These are phyloP conservation scores for Calonectria hawksworthii DNA, from an alignment of 2,329 filamentous ascomycete species.

Conservation along the genomic window DNA sequence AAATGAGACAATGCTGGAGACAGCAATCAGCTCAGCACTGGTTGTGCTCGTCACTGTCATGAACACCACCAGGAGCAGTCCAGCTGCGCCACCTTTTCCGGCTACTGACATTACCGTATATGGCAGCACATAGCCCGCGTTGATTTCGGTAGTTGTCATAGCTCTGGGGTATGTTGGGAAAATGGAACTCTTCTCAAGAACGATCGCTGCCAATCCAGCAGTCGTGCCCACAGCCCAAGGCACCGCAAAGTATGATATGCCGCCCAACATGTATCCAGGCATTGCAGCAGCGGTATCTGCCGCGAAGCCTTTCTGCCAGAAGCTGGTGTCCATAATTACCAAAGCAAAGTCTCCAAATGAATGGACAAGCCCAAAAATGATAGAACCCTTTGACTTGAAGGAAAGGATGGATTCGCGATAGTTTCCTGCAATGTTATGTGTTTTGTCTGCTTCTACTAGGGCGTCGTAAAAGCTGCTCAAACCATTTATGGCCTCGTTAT, in stretches of 20 bases:
- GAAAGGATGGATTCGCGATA: slow-evolving; percentile 83
- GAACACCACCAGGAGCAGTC: slow-evolving; percentile 83
- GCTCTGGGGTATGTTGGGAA: slow-evolving; percentile 79
- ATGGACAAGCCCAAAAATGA: slow-evolving; percentile 53
- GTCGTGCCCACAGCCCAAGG: slow-evolving; percentile 88
- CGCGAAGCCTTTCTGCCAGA: slow-evolving; percentile 91
- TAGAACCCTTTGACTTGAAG: slow-evolving; percentile 83
- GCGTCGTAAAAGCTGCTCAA: slow-evolving; percentile 81
- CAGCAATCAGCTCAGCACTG: slow-evolving; percentile 74
- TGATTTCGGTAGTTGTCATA: slow-evolving; percentile 78
- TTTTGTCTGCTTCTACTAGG: slow-evolving; percentile 73
- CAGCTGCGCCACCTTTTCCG: slow-evolving; percentile 81
- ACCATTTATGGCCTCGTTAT: slow-evolving; percentile 76
- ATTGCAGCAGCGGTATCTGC: slow-evolving; percentile 85
- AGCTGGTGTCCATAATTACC: slow-evolving; percentile 84
- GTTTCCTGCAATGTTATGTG: slow-evolving; percentile 82
- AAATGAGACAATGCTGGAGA: slow-evolving; percentile 85
- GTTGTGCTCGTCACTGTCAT: slow-evolving; percentile 89
- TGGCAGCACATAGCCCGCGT: slow-evolving; percentile 82
- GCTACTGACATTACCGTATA: slow-evolving; percentile 84
- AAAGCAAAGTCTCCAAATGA: slow-evolving; percentile 80
- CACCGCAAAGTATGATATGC: slow-evolving; percentile 81
- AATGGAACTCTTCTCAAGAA: slow-evolving; percentile 77
- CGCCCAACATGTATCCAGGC: slow-evolving; percentile 86
- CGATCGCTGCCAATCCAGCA: slow-evolving; percentile 83